Evolutionary conservation across 2,329 filamentous ascomycete genomes (phyloP), one percentile per base, ranked within the genome.

Genomic region (Trichoderma sp.): DNA sequence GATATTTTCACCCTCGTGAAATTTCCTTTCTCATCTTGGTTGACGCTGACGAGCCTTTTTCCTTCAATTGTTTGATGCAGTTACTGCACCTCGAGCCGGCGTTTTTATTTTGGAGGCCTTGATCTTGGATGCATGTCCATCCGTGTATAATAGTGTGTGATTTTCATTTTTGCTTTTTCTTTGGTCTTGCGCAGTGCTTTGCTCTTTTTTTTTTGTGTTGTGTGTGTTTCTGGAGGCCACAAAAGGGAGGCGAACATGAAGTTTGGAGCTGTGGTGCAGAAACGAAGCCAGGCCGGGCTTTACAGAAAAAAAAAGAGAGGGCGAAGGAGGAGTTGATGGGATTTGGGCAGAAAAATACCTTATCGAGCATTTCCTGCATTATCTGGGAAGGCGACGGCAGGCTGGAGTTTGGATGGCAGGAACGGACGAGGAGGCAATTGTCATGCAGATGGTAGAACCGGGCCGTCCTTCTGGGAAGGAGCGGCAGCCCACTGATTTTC

Each of bases 101-200:
- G 70, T 49, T 49, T 49, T n/a, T 8, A 8, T 70, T 71, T 63
- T 56, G 63, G 68, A 53, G 40, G 27, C n/a, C 27, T 66, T 33
- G 19, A 56, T 11, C 55, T 43, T 52, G 60, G 70, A 71, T 61
- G 61, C 56, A 62, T 62, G 29, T 66, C 37, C 58, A 65, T 68
- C 66, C 52, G 66, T 68, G 66, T 71, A 68, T 71, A 69, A 61
- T 66, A 71, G 68, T 63, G 37, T 68, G 55, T 60, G 47, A 10
- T 49, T n/a, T 2, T 47, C n/a, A 8, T 0, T 8, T 43, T 59
- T 66, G 27, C n/a, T 47, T 40, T 47, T 33, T 35, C 19, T n/a
- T 43, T 56, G 27, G 10, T n/a, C 43, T 53, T 31, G n/a, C 24
- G 59, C 14, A 29, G 27, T 60, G 58, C 13, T 49, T 64, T 43